Percentiles rank a stretch among this genome's conserved stretches.
Evolutionary conservation across 495 filamentous ascomycete species (phyloP).

Genomic region (Rhizodiscina lignyota): DNA sequence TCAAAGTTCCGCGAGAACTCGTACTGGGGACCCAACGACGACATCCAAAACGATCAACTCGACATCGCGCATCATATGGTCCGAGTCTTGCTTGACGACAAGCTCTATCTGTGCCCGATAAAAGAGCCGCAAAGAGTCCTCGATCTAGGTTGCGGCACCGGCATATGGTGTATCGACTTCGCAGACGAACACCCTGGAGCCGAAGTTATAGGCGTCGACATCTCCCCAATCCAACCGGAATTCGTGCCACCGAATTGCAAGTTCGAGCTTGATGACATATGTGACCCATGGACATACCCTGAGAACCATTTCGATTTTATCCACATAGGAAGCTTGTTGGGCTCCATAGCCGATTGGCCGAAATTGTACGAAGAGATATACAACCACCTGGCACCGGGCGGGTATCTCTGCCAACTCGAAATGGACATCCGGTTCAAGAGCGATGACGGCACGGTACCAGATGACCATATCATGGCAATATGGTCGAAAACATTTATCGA

Average conservation of each 20-base stretch:
- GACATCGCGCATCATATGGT: constrained; percentile 10
- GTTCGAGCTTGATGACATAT: constrained; percentile 32
- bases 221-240: constrained; percentile 9
- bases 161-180: constrained; percentile 4
- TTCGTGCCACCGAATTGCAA: constrained; percentile 26
- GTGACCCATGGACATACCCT: constrained; percentile 1
- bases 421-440: constrained; percentile 7
- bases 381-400: constrained; percentile 15
- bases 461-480: constrained; percentile 3
- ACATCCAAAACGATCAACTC: constrained; percentile 6
- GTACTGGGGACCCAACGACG: constrained; percentile 10
- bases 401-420: constrained; percentile 16
- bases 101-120: constrained; percentile 9
- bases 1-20: constrained; percentile 10
- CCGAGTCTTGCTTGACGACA: constrained; percentile 5
- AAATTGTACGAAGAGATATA: constrained; percentile 14
- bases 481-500: constrained; percentile 8
- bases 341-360: constrained; percentile 42
- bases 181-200: constrained; percentile 4
- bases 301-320: constrained; percentile 45
- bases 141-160: constrained; percentile 11
- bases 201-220: constrained; percentile 12
- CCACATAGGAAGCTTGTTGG: constrained; percentile 40
- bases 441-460: constrained; percentile 3
- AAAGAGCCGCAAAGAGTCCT: constrained; percentile 4